Evolutionary conservation across 805 yeast species (phyloP).

Genomic region (fission yeast (Schizosaccharomyces pombe)): DNA sequence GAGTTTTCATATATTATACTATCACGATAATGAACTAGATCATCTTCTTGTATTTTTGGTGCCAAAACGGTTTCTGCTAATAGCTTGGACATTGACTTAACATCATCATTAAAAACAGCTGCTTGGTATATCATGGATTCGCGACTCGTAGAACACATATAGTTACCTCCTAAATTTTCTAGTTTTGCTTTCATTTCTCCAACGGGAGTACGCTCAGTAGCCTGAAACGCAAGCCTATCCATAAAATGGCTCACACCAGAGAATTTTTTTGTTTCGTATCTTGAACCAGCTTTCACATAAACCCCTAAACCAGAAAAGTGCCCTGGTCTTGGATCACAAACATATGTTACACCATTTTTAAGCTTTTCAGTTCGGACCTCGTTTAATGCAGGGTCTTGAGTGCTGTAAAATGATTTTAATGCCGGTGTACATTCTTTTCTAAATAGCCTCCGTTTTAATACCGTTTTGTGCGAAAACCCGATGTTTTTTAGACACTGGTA

Average conservation of each 20-base stretch:
- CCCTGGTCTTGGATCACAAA: conserved; percentile 49
- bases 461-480: too few relatives aligned
- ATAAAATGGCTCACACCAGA: conserved; percentile 64
- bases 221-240: conserved; percentile 53
- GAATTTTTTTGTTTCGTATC: conserved; percentile 39
- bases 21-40: conserved; percentile 45
- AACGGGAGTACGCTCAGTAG: background rate
- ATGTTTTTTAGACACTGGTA: too few relatives aligned
- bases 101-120: conserved; percentile 70
- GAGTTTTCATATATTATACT: conserved; percentile 62
- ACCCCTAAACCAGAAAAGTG: conserved; percentile 81
- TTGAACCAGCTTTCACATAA: conserved; percentile 73
- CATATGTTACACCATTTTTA: background rate
- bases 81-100: conserved; percentile 51
- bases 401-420: too few relatives aligned
- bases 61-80: conserved; percentile 53
- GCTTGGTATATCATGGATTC: conserved; percentile 88
- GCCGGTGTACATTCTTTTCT: too few relatives aligned
- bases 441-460: too few relatives aligned
- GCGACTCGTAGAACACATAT: conserved; percentile 76
- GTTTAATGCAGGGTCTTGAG: background rate
- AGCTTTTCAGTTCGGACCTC: background rate
- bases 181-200: conserved; percentile 49
- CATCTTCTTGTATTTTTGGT: conserved; percentile 47
- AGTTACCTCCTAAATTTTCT: conserved; percentile 74